phyloP scores from a whole-genome alignment of 495 filamentous ascomycete genomes.

The Alectoria sarmentosa region DNA sequence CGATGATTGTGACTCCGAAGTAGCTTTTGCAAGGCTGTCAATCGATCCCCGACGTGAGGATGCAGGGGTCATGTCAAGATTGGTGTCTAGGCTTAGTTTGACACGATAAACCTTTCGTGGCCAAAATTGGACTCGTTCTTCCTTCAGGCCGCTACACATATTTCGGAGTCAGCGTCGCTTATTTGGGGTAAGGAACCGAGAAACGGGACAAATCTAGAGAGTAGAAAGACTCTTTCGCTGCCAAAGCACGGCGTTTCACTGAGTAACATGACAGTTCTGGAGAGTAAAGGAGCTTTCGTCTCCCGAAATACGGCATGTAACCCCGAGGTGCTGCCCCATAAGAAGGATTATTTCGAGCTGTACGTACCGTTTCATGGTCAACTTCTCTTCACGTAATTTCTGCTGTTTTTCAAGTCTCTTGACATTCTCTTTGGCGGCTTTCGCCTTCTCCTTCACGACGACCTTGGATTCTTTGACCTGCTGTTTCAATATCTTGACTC shows the following conservation, averaged over 20 bases:
- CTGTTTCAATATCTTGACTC: slow-evolving; percentile 23
- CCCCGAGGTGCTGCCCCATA: too few species aligned
- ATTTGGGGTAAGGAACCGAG: too few species aligned
- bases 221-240: too few species aligned
- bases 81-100: slow-evolving; percentile 49
- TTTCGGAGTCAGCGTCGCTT: too few species aligned
- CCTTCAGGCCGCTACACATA: slow-evolving; percentile 43
- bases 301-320: too few species aligned
- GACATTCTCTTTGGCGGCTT: slow-evolving; percentile 35
- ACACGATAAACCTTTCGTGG: slow-evolving; percentile 51
- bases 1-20: slow-evolving; percentile 20
- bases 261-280: too few species aligned
- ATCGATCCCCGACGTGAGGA: slow-evolving; percentile 52
- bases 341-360: too few species aligned
- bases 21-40: slow-evolving; percentile 31
- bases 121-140: slow-evolving; percentile 50
- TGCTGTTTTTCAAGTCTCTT: slow-evolving; percentile 28
- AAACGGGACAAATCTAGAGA: too few species aligned
- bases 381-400: slow-evolving; percentile 37
- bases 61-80: slow-evolving; percentile 39
- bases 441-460: slow-evolving; percentile 35
- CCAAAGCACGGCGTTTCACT: too few species aligned
- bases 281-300: too few species aligned
- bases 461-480: slow-evolving; percentile 29
- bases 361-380: slow-evolving; percentile 44